Base-by-base conservation (phyloP, 208 protist species). In the Trypanosoma scelopori region DNA sequence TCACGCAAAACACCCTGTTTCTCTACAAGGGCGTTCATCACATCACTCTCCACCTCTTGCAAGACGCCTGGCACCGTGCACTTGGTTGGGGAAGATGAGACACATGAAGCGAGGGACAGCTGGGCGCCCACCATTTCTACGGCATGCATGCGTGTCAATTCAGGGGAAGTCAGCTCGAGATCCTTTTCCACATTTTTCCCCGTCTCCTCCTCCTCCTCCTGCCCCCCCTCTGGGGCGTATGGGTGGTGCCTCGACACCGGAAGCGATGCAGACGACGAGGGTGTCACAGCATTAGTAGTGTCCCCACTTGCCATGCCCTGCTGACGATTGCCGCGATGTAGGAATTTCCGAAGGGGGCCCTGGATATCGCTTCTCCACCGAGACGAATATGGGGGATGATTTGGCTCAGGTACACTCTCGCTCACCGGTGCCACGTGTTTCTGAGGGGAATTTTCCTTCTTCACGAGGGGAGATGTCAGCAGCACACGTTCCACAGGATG, bases 141-240 rank as follows among this genome's bases (percentile, higher is more conserved):
- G 9, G 32, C 9, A 9, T 37, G 32, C 32, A 37, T 37, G 32
- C 32, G 9, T 37, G 32, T 37, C 32, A 37, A 3, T 37, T 37
- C 32, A 9, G 32, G 32, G 32, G 9, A 9, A 9, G 32, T 37
- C 32, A 37, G n/a, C n/a, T n/a, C n/a, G n/a, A n/a, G n/a, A n/a
- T n/a, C n/a, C n/a, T n/a, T n/a, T n/a, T n/a, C n/a, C n/a, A 55
- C 3, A 55, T 55, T 13, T 32, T 5, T 32, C 49, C 13, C 4
- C 6, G 13, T 55, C 5, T 5, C 6, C 6, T 3, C 6, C 16
- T 37, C 13, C 20, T 39, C 18, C 15, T 27, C 25, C 16, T 9
- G 5, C 23, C 37, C 41, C 16, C 37, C 57, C 20, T 41, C n/a
- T 49, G 57, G 57, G 23, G 43, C 57, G 30, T 63, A 63, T 39